Evolutionary conservation across 2,329 filamentous ascomycete species (phyloP).

Genomic region (Monosporascus sp.): DNA sequence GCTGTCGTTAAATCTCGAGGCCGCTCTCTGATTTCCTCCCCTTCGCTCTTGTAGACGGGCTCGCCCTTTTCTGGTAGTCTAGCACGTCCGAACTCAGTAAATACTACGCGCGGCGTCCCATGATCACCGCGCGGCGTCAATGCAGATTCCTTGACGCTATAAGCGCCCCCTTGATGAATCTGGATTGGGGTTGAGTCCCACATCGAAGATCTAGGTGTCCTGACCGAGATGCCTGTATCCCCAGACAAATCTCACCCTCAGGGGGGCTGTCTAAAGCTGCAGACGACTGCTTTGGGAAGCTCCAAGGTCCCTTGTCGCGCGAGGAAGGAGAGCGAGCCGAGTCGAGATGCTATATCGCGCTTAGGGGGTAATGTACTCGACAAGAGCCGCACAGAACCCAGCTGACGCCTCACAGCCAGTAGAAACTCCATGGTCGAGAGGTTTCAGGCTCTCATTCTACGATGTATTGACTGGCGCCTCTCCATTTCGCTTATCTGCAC

Average conservation of each 20-base stretch:
- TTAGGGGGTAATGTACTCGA: not conserved
- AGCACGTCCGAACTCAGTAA: conserved; percentile 11
- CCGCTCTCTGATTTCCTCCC: conserved; percentile 9
- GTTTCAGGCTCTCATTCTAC: not conserved
- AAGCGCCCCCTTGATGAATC: not conserved
- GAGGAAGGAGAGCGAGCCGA: not conserved
- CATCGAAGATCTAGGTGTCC: not conserved
- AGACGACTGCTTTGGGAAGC: not conserved
- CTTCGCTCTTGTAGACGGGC: not conserved
- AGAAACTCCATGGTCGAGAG: not conserved
- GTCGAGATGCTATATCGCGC: not conserved
- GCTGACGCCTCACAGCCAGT: not conserved
- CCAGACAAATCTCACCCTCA: not conserved
- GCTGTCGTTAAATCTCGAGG: conserved; percentile 22
- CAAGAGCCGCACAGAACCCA: not conserved
- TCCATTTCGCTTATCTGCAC: not conserved
- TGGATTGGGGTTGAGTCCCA: not conserved
- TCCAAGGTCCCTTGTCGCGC: not conserved
- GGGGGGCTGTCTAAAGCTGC: not conserved
- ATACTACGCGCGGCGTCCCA: conserved; percentile 16
- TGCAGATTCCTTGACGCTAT: not conserved
- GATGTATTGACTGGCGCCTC: not conserved
- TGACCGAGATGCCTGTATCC: not conserved
- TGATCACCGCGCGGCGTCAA: conserved; percentile 1
- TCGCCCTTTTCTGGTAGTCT: conserved; percentile 10